Base-by-base conservation (phyloP, 306 rosid species). In the Malus sieversii region DNA sequence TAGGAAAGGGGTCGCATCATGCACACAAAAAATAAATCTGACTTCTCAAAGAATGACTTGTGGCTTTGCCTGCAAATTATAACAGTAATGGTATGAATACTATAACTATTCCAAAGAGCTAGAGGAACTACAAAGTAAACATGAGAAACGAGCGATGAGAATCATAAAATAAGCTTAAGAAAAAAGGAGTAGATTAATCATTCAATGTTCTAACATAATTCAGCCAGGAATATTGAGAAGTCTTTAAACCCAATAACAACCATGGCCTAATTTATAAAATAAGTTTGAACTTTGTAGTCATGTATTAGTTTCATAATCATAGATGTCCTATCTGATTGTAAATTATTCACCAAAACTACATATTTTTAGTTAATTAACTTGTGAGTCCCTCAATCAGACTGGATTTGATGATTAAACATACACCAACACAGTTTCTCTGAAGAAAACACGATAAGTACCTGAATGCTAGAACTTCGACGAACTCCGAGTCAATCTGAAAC, bases 401-500 rank as follows among this genome's bases (percentile, higher is more conserved):
- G 0, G 5, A 33, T 22, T 7, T 13, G 4, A 19, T 15, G 64
- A 2, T 55, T 7, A 57, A 55, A 30, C n/a, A 14, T 53, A 33
- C 19, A 30, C 29, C 23, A 35, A 33, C 23, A 23, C 32, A 44
- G 48, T 63, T 35, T 35, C 40, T 8, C 45, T 40, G 3, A 42
- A 42, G 45, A 42, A 10, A 42, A 42, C 45, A 42, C 1, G 45
- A 9, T 8, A 42, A n/a, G n/a, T 25, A 60, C 97, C 95, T 86
- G 87, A 92, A 92, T 69, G 95, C 90, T 78, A 94, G 81, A 65
- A 90, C 72, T 85, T 94, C 97, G 22, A 91, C n/a, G 63, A 92
- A 94, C 80, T 94, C 88, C 27, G 98, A 20, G 64, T 92, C 91
- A 74, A 95, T 79, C 97, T 95, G 97, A 83, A 83, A 80, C 79